A percentile compares a stretch with the other conserved stretches of the same genome.
Evolutionary conservation across 2,329 filamentous ascomycete species (phyloP).

Genomic region (Dendryphion nanum): DNA sequence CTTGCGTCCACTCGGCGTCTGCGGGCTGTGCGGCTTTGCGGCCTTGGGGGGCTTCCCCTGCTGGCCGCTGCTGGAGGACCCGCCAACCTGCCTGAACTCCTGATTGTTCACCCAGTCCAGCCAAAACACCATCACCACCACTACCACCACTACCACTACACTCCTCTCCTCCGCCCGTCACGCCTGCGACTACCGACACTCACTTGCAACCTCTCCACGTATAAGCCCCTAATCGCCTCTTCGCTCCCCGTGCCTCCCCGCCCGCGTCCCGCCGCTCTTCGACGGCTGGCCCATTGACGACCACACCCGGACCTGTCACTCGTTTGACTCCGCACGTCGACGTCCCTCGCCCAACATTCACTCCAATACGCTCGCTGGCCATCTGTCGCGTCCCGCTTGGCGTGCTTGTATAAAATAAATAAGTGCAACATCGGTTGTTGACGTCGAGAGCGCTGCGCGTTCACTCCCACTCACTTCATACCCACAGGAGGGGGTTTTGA

Average conservation of each 20-base stretch:
- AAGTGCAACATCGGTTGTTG: background rate
- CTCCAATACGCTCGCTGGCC: too few relatives aligned
- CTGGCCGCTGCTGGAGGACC: background rate
- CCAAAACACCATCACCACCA: background rate
- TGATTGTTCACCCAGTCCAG: background rate
- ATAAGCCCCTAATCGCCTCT: background rate
- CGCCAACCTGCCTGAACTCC: conserved; percentile 3
- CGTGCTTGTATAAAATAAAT: conserved; percentile 1
- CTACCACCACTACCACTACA: background rate
- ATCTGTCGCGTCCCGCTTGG: too few relatives aligned
- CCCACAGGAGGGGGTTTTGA: background rate
- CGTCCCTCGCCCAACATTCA: conserved; percentile 7
- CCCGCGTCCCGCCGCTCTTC: conserved; percentile 2
- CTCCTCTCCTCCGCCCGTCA: background rate
- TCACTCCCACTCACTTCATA: conserved; percentile 4
- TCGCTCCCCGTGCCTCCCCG: background rate
- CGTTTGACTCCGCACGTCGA: conserved; percentile 24
- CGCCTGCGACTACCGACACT: conserved; percentile 2
- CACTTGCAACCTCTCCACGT: conserved; percentile 1
- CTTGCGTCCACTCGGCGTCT: too few relatives aligned
- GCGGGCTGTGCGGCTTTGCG: background rate
- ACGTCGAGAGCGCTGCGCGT: conserved; percentile 7
- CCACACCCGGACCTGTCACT: conserved; percentile 20
- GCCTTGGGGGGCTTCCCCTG: background rate
- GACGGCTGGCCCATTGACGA: conserved; percentile 11